Base-by-base conservation (phyloP, 176 grass and related monocot genomes). In the Triticum turgidum region DNA sequence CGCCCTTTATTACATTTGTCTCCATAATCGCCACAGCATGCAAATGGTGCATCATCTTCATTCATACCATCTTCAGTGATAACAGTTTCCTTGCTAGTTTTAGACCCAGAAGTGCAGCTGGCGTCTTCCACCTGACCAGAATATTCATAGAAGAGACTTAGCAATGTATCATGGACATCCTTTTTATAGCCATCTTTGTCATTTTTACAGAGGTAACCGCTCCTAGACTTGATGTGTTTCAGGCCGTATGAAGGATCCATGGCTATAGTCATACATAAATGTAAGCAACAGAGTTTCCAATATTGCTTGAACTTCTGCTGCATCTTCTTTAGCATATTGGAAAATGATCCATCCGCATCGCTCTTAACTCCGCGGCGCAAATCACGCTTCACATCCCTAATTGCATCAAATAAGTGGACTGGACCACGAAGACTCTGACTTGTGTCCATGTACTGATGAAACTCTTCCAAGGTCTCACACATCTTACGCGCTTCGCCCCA, bases 251-350 rank as follows among this genome's bases (percentile, higher is more conserved):
- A 30, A 76, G 82, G 88, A 81, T 85, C 59, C 61, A 85, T 80
- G 24, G 68, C 14, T 27, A 85, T 20, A 25, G 35, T 69, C 69
- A 85, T 35, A 58, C 69, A 85, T 37, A 67, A 71, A 86, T 86
- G 72, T 21, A 86, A 83, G 84, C 61, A 86, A 39, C 79, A 86
- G 22, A 73, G 5, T 64, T 83, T 76, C 73, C 73, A 82, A 44
- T 25, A 11, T 77, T 86, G 24, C 54, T 71, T 20, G 22, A 90
- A 79, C 74, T 87, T 83, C 2, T 71, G 11, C 64, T 65, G 32
- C 66, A 79, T 87, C 42, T 90, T 83, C 65, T 66, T 20, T 21
- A 33, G 2, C 58, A 83, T 51, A 66, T 65, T 73, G 24, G 15
- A 11, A 79, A 66, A 41, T 73, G 65, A 30, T 12, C 17, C 54